phyloP scores from a whole-genome alignment of 78 protist genomes.

The Speleostelium caveatum region DNA sequence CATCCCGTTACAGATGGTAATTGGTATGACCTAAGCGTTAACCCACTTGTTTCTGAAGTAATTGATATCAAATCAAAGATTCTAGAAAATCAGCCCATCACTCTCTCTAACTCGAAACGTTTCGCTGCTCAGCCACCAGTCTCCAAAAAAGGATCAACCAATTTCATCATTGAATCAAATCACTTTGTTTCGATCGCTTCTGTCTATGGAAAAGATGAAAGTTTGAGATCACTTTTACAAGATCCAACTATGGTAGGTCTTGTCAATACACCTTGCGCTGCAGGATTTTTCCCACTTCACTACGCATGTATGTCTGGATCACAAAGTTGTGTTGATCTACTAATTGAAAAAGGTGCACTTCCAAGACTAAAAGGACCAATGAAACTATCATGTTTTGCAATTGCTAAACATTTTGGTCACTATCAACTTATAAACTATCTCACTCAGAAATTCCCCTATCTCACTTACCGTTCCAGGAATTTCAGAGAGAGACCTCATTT shows the following conservation, averaged over 20 bases:
- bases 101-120: too few relatives aligned
- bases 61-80: neutral
- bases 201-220: neutral
- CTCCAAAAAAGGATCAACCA: neutral
- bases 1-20: slow-evolving; percentile 69
- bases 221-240: neutral
- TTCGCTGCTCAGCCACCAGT: neutral
- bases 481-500: neutral
- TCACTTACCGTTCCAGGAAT: neutral
- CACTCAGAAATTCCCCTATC: neutral
- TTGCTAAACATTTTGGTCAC: slow-evolving; percentile 2
- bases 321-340: neutral
- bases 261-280: neutral
- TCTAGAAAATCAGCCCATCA: too few relatives aligned
- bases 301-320: slow-evolving; percentile 30
- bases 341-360: slow-evolving; percentile 8
- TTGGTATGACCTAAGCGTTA: slow-evolving; percentile 24
- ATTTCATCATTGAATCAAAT: neutral
- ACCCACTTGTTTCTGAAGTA: neutral
- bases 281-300: slow-evolving; percentile 21
- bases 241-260: neutral
- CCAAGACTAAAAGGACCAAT: neutral
- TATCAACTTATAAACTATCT: neutral
- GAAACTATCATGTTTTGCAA: neutral
- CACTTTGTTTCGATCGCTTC: neutral